A percentile compares a stretch with the other conserved stretches of the same genome.
These are phyloP conservation scores for Sugiyamaella smithiae DNA, from an alignment of 805 yeast genomes.

Conservation along the genomic window DNA sequence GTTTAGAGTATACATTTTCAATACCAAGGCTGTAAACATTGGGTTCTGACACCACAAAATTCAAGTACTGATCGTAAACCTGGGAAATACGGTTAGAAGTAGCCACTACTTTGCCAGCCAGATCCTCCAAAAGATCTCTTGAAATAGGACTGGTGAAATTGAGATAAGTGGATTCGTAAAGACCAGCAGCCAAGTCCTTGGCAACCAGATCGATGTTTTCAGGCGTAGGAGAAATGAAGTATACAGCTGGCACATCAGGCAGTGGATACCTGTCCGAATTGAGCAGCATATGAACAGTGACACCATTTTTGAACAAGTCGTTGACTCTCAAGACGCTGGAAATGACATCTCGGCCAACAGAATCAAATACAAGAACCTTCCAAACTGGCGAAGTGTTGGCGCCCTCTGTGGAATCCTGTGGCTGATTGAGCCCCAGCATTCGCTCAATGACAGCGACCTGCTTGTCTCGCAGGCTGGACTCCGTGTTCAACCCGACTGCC, in stretches of 20 bases:
- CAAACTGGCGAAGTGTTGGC: slow-evolving; percentile 56
- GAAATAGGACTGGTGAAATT: slow-evolving; percentile 81
- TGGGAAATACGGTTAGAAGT: slow-evolving; percentile 73
- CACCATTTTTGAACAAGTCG: slow-evolving; percentile 84
- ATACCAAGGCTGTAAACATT: slow-evolving; percentile 79
- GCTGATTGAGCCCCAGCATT: slow-evolving; percentile 79
- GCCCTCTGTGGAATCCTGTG: slow-evolving; percentile 35
- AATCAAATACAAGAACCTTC: slow-evolving; percentile 87
- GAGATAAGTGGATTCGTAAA: slow-evolving; percentile 74
- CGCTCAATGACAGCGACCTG: slow-evolving; percentile 58
- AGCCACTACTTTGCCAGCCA: slow-evolving; percentile 74
- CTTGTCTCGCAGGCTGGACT: slow-evolving; percentile 31
- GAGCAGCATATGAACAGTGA: slow-evolving; percentile 82
- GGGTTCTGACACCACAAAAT: slow-evolving; percentile 91
- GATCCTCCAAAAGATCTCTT: slow-evolving; percentile 78
- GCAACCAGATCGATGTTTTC: slow-evolving; percentile 70
- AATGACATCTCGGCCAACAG: slow-evolving; percentile 75
- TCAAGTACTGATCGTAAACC: slow-evolving; percentile 90
- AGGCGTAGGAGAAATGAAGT: slow-evolving; percentile 83
- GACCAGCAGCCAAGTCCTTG: slow-evolving; percentile 68
- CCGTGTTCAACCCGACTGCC: slow-evolving; percentile 10
- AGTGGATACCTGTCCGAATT: slow-evolving; percentile 71
- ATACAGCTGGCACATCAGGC: slow-evolving; percentile 92
- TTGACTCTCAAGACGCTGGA: slow-evolving; percentile 91
- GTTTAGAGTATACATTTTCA: slow-evolving; percentile 58